Evolutionary conservation across 306 rosid genomes (phyloP).

Genomic region (Casuarina glauca): DNA sequence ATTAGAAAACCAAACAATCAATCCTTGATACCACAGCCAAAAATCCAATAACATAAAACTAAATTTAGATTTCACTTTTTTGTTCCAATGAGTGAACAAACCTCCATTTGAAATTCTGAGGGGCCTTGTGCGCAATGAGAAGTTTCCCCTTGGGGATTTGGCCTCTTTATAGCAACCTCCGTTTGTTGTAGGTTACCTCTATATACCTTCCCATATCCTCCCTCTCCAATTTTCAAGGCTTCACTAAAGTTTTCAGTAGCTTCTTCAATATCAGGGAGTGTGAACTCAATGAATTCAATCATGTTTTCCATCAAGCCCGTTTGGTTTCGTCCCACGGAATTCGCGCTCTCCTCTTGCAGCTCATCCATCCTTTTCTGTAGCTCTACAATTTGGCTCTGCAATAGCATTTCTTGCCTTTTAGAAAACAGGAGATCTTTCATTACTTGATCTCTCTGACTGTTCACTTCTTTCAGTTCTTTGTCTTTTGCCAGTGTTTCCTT

Average conservation of each 20-base stretch:
- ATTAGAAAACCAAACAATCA: too few species aligned
- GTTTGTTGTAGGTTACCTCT: conserved; percentile 39
- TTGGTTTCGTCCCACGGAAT: background rate
- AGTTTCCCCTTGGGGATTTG: background rate
- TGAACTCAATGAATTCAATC: conserved; percentile 41
- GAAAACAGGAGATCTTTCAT: conserved; percentile 53
- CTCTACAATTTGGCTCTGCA: conserved; percentile 57
- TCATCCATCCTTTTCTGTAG: conserved; percentile 24
- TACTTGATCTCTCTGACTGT: conserved; percentile 36
- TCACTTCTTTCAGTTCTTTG: conserved; percentile 19
- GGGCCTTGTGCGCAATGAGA: background rate
- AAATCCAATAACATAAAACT: background rate
- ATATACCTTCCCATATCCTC: conserved; percentile 54
- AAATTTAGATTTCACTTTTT: background rate
- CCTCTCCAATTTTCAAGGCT: conserved; percentile 54
- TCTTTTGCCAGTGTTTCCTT: background rate
- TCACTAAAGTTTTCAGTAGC: conserved; percentile 43
- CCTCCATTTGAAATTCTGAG: conserved; percentile 3
- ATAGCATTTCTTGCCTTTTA: conserved; percentile 38
- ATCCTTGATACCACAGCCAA: background rate
- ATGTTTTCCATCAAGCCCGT: background rate
- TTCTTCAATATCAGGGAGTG: conserved; percentile 46
- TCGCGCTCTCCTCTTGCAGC: background rate
- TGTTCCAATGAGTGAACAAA: background rate
- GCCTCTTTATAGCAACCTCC: background rate